A percentile compares a stretch with the other conserved stretches of the same genome.
Conservation (phyloP, 495 filamentous ascomycete species). For the Tuber calosporum region DNA sequence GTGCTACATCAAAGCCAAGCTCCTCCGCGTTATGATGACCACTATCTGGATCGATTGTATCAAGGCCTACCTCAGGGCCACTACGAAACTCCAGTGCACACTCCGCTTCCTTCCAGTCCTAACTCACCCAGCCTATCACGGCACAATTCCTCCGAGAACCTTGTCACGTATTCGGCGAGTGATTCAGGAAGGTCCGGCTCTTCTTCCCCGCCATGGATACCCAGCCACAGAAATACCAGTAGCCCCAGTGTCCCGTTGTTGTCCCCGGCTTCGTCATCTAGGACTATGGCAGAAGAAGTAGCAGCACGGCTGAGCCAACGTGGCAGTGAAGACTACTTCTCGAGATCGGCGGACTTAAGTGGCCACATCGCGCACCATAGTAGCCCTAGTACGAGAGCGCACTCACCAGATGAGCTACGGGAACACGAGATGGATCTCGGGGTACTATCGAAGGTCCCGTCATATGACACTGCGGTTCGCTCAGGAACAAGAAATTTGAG, state of each 20-base stretch:
- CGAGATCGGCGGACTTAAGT: conserved; percentile 16
- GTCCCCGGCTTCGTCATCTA: conserved; percentile 16
- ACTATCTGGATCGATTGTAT: conserved; percentile 81
- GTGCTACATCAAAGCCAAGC: conserved; percentile 51
- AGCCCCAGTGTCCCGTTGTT: background rate
- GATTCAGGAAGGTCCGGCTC: conserved; percentile 27
- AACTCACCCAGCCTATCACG: conserved; percentile 76
- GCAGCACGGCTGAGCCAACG: conserved; percentile 15
- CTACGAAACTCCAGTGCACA: conserved; percentile 68
- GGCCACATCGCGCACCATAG: conserved; percentile 8
- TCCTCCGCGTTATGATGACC: conserved; percentile 80
- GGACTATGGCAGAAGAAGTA: conserved; percentile 13
- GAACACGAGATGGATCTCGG: conserved; percentile 53
- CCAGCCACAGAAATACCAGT: conserved; percentile 8
- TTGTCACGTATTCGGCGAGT: conserved; percentile 47
- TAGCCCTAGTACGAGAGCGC: conserved; percentile 21
- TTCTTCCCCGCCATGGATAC: conserved; percentile 20
- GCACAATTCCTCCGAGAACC: conserved; percentile 69
- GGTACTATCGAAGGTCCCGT: conserved; percentile 66
- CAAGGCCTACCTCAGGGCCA: conserved; percentile 69
- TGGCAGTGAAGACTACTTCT: conserved; percentile 21
- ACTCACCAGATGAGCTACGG: conserved; percentile 24
- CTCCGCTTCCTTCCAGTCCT: conserved; percentile 58
- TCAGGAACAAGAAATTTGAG: conserved; percentile 50
- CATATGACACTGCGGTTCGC: conserved; percentile 68